Conservation (phyloP, 257 asterid genomes). For the Lycium barbarum region DNA sequence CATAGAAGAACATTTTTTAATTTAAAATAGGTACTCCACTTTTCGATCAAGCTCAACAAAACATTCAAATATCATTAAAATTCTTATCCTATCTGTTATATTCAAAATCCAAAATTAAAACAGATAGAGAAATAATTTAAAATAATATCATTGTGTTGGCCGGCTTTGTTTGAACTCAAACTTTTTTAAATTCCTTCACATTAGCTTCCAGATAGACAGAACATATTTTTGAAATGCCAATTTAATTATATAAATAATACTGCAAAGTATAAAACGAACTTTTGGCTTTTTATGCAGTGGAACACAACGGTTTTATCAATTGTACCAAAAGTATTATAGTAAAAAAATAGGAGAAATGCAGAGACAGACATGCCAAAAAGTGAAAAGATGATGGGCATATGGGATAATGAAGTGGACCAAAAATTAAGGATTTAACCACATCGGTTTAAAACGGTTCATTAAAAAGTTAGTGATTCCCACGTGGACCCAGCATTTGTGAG, state of each 20-base stretch:
- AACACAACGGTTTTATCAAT: neutral
- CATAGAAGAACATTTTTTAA: neutral
- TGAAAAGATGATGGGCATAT: constrained; percentile 15
- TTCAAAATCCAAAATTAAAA: too few species aligned
- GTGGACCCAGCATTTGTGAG: constrained; percentile 43
- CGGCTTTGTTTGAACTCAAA: neutral
- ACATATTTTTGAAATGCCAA: neutral
- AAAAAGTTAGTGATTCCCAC: constrained; percentile 43
- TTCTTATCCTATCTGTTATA: neutral
- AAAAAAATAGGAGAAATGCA: neutral
- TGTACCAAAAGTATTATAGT: neutral
- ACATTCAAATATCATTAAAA: neutral
- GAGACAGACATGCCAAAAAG: constrained; percentile 49
- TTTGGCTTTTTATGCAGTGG: neutral
- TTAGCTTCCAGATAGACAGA: neutral
- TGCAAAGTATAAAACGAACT: constrained; percentile 16
- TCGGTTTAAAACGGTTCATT: constrained; percentile 26
- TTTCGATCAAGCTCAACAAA: neutral
- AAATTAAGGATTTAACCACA: neutral
- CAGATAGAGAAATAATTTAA: neutral
- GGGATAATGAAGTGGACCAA: neutral
- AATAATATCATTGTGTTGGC: constrained; percentile 10
- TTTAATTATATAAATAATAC: neutral
- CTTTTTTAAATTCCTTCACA: neutral
- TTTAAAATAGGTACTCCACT: neutral